A percentile compares a stretch with the other conserved stretches of the same genome.
phyloP scores from a whole-genome alignment of 2,329 filamentous ascomycete genomes.

The Elsinoe perseae region DNA sequence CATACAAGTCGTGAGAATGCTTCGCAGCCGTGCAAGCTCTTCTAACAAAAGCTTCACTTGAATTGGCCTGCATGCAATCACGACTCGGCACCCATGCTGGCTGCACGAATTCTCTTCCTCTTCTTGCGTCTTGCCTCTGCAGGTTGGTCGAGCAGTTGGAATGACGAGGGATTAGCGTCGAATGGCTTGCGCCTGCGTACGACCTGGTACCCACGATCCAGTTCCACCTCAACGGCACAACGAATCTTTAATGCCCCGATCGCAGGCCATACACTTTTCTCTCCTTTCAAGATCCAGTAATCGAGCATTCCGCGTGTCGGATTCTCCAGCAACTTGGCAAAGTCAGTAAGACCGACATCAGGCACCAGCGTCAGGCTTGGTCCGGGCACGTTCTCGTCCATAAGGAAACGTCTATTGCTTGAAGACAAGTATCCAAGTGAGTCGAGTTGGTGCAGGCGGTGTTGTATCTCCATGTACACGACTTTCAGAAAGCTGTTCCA shows the following conservation, averaged over 20 bases:
- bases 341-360: constrained; percentile 64
- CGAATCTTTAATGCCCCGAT: constrained; percentile 73
- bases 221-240: constrained; percentile 77
- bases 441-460: constrained; percentile 74
- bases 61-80: not conserved
- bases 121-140: constrained; percentile 12
- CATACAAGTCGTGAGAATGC: not conserved
- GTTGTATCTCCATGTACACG: constrained; percentile 67
- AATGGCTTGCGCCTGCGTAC: constrained; percentile 51
- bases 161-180: constrained; percentile 29
- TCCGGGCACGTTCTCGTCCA: constrained; percentile 56
- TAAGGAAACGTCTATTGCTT: constrained; percentile 64
- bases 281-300: constrained; percentile 79
- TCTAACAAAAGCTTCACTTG: not conserved
- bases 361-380: constrained; percentile 73
- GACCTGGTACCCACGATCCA: constrained; percentile 77
- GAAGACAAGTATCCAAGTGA: constrained; percentile 64
- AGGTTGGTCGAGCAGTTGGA: not conserved
- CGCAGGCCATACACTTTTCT: constrained; percentile 85
- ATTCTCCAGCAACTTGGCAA: constrained; percentile 71
- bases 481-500: constrained; percentile 36
- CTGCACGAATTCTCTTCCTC: constrained; percentile 11
- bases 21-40: not conserved
- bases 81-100: constrained; percentile 13
- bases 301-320: constrained; percentile 68